These are phyloP conservation scores for Camelina laxa DNA, from an alignment of 345 rosid species.

Conservation along the genomic window DNA sequence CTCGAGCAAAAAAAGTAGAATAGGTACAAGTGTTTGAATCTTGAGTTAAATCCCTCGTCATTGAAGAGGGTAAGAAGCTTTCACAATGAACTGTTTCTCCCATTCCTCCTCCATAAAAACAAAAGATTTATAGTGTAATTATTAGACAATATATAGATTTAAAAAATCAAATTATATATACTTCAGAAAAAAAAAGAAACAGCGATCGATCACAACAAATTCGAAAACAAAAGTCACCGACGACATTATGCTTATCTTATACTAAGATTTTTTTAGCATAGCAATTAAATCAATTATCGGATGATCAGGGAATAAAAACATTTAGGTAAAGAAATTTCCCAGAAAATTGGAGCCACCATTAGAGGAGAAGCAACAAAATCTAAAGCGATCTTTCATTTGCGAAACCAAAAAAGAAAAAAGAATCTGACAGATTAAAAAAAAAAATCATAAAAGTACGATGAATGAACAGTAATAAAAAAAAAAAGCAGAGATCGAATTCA, in stretches of 20 bases:
- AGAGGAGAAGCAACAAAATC: constrained; percentile 20
- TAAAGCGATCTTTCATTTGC: constrained; percentile 15
- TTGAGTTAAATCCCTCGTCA: constrained; percentile 72
- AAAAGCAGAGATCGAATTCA: constrained; percentile 38
- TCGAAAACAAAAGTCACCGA: too few relatives aligned
- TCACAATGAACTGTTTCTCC: constrained; percentile 77
- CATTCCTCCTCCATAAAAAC: constrained; percentile 63
- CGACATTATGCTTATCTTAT: too few relatives aligned
- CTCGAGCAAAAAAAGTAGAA: constrained; percentile 61
- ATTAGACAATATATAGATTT: too few relatives aligned
- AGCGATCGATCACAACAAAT: too few relatives aligned
- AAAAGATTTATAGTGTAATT: too few relatives aligned
- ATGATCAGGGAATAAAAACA: too few relatives aligned
- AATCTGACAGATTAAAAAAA: constrained; percentile 21
- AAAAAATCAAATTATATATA: too few relatives aligned
- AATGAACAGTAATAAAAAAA: constrained; percentile 33
- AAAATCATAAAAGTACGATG: constrained; percentile 34
- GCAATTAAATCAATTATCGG: too few relatives aligned
- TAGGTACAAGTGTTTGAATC: constrained; percentile 72
- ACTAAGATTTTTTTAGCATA: too few relatives aligned
- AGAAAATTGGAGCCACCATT: constrained; percentile 36
- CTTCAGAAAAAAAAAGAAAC: too few relatives aligned
- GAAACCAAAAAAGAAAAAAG: not conserved
- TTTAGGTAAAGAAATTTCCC: not conserved
- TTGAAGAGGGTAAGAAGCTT: constrained; percentile 60